Conservation (phyloP, 306 rosid genomes). For the Glycine tomentella region DNA sequence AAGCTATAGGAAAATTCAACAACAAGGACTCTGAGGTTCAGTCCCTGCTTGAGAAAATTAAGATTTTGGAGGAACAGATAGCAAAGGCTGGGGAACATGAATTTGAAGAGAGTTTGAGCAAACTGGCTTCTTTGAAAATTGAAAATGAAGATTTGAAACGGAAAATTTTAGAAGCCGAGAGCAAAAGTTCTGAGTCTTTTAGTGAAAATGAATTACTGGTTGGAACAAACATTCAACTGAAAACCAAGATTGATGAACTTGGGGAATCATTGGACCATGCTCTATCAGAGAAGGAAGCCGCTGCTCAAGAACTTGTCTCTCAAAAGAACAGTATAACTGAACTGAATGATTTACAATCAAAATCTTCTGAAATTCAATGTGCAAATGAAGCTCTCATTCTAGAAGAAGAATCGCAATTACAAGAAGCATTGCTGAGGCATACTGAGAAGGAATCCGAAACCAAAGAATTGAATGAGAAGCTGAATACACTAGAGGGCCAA, state of each 20-base stretch:
- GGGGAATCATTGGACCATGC: conserved; percentile 66
- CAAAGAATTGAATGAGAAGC: conserved; percentile 72
- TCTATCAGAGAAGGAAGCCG: conserved; percentile 70
- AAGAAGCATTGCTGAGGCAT: conserved; percentile 66
- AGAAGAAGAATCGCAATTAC: conserved; percentile 67
- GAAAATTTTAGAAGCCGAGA: conserved; percentile 63
- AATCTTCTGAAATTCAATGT: conserved; percentile 67
- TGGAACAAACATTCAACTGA: conserved; percentile 77
- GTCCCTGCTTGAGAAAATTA: conserved; percentile 73
- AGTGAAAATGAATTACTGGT: conserved; percentile 81
- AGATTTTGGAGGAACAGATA: conserved; percentile 65
- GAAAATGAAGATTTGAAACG: conserved; percentile 72
- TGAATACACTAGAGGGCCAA: conserved; percentile 60
- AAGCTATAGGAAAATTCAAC: conserved; percentile 62
- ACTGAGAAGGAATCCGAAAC: conserved; percentile 78
- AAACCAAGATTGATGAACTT: conserved; percentile 80
- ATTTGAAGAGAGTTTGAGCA: conserved; percentile 63
- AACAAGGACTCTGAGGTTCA: conserved; percentile 75
- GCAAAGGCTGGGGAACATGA: conserved; percentile 59
- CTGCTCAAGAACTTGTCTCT: conserved; percentile 64
- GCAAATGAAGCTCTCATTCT: conserved; percentile 56
- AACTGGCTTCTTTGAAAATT: conserved; percentile 63
- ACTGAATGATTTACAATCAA: conserved; percentile 71
- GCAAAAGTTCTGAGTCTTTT: conserved; percentile 65
- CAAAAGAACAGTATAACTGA: conserved; percentile 72